A percentile compares a stretch with the other conserved stretches of the same genome.
phyloP scores from a whole-genome alignment of 768 basidiomycete genomes.

The Amanita muscaria region DNA sequence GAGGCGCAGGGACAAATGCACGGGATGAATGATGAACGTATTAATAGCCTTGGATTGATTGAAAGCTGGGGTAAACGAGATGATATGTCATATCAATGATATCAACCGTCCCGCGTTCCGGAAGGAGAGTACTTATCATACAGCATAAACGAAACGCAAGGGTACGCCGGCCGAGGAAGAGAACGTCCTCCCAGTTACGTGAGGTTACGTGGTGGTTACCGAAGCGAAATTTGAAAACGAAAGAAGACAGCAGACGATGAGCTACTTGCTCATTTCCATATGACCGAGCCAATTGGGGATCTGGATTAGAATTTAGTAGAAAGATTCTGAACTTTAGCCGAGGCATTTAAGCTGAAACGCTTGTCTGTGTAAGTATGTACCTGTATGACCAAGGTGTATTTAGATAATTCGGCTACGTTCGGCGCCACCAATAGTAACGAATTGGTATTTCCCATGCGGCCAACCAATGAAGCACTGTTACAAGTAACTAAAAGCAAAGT shows the following conservation, averaged over 20 bases:
- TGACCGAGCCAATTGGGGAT: background rate
- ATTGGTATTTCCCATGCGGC: too few species aligned
- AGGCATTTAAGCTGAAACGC: too few species aligned
- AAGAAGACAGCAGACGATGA: background rate
- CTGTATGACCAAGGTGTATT: too few species aligned
- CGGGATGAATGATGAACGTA: background rate
- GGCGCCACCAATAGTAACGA: too few species aligned
- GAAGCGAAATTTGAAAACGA: conserved; percentile 1
- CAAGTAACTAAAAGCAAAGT: too few species aligned
- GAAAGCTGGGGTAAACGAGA: conserved; percentile 54
- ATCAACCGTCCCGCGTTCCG: conserved; percentile 19
- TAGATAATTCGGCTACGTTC: too few species aligned
- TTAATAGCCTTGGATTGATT: conserved; percentile 40
- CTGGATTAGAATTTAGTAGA: background rate
- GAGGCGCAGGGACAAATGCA: background rate
- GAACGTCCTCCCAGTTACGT: conserved; percentile 9
- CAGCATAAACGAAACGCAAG: conserved; percentile 13
- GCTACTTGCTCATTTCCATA: background rate
- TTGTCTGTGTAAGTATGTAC: too few species aligned
- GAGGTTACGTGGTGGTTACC: background rate
- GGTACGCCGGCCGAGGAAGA: conserved; percentile 12
- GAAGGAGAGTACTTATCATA: conserved; percentile 15
- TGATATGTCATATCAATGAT: conserved; percentile 55
- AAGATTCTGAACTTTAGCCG: background rate
- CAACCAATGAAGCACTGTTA: too few species aligned